phyloP scores from a whole-genome alignment of 164 flowering plant species.

The Pachysandra terminalis region DNA sequence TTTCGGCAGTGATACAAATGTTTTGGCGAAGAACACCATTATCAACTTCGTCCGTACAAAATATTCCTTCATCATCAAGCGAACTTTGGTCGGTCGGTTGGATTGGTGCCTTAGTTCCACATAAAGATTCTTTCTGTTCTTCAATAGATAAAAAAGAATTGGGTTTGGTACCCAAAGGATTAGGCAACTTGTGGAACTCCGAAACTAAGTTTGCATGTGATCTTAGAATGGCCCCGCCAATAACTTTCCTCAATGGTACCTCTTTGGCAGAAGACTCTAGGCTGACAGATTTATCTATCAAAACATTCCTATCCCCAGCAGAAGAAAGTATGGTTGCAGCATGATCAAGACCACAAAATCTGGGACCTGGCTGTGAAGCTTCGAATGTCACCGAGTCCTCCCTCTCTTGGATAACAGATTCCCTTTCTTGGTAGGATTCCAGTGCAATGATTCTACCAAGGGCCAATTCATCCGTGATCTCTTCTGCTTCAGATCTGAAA shows the following conservation, averaged over 20 bases:
- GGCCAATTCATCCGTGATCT: conserved; percentile 5
- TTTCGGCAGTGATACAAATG: conserved; percentile 15
- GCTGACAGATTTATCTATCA: conserved; percentile 16
- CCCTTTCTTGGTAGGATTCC: conserved; percentile 17
- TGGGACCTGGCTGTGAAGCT: conserved; percentile 12
- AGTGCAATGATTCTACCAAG: conserved; percentile 5
- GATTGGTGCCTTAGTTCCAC: conserved; percentile 17
- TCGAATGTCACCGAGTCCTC: conserved; percentile 14
- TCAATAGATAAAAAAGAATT: conserved; percentile 22
- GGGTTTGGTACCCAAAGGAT: conserved; percentile 12
- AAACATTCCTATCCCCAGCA: conserved; percentile 13
- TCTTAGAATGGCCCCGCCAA: conserved; percentile 1
- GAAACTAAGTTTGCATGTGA: conserved; percentile 16
- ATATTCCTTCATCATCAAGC: conserved; percentile 23
- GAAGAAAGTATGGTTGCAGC: conserved; percentile 17
- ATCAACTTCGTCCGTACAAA: conserved; percentile 27
- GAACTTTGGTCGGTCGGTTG: conserved; percentile 17
- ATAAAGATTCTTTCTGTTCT: conserved; percentile 18
- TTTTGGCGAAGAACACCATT: conserved; percentile 17
- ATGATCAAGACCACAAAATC: conserved; percentile 11
- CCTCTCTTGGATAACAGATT: conserved; percentile 9
- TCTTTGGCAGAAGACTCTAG: conserved; percentile 19
- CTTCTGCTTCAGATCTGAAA: conserved; percentile 14
- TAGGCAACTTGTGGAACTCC: conserved; percentile 13
- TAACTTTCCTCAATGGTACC: conserved; percentile 3